phyloP scores from a whole-genome alignment of 2,329 filamentous ascomycete genomes.

The Cordyceps militaris region DNA sequence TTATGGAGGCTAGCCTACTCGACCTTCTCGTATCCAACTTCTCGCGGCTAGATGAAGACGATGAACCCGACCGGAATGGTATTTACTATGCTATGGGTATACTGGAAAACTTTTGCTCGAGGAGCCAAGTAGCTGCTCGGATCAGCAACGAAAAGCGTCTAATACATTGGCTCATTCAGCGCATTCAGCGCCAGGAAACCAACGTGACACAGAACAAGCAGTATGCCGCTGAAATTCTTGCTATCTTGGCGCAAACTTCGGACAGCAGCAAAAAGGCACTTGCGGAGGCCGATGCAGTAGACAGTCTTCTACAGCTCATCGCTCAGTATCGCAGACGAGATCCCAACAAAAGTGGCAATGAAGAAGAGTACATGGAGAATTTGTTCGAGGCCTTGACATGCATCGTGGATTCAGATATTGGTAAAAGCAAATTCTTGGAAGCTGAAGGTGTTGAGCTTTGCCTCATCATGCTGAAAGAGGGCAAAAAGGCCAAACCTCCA shows the following conservation, averaged over 20 bases:
- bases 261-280: conserved; percentile 57
- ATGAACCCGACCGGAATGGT: conserved; percentile 66
- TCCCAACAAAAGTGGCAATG: conserved; percentile 75
- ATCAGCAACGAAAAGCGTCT: conserved; percentile 64
- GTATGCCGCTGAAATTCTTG: conserved; percentile 85
- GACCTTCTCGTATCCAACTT: conserved; percentile 73
- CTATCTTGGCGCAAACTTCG: conserved; percentile 77
- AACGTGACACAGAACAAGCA: conserved; percentile 84
- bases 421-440: conserved; percentile 76
- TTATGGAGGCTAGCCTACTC: conserved; percentile 63
- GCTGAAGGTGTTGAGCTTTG: conserved; percentile 89
- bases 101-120: conserved; percentile 78
- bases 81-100: conserved; percentile 81
- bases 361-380: conserved; percentile 94
- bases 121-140: conserved; percentile 58
- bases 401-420: conserved; percentile 64
- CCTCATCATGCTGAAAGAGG: conserved; percentile 85
- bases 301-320: conserved; percentile 73
- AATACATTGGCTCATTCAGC: conserved; percentile 65
- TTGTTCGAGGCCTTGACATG: conserved; percentile 82
- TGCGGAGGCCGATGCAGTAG: conserved; percentile 62
- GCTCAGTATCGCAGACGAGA: conserved; percentile 81
- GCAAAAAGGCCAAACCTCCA: conserved; percentile 71
- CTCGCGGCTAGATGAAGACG: conserved; percentile 67
- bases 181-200: conserved; percentile 63